A percentile compares a stretch with the other conserved stretches of the same genome.
Conservation (phyloP, 768 basidiomycete genomes). For the Lactarius vividus region DNA sequence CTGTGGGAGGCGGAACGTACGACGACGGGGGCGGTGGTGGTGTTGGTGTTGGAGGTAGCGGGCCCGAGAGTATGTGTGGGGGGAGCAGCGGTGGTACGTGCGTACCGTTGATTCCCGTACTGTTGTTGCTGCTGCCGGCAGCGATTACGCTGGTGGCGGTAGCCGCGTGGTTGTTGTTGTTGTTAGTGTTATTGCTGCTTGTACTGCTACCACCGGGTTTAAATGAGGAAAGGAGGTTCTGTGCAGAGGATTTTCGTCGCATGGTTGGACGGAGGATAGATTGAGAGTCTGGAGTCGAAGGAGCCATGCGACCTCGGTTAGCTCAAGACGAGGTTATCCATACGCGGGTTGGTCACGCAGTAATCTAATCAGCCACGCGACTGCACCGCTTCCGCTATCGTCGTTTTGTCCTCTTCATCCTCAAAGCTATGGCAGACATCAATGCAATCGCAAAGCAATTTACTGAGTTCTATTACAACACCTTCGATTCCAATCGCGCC, state of each 20-base stretch:
- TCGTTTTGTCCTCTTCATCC: neutral
- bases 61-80: neutral
- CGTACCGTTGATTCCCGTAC: neutral
- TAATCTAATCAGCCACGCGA: constrained; percentile 22
- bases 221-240: constrained; percentile 78
- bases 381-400: neutral
- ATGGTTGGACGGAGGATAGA: constrained; percentile 50
- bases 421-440: constrained; percentile 63
- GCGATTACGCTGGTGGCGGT: neutral
- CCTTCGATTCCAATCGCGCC: constrained; percentile 65
- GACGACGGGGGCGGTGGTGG: constrained; percentile 1
- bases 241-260: constrained; percentile 83
- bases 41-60: neutral
- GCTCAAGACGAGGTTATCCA: constrained; percentile 30
- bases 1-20: neutral
- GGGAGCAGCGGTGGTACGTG: neutral
- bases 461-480: constrained; percentile 76
- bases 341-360: constrained; percentile 22
- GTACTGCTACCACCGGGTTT: constrained; percentile 35
- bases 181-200: neutral
- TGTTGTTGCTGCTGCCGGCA: neutral
- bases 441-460: constrained; percentile 75
- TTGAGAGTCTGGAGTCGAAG: constrained; percentile 29
- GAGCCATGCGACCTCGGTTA: constrained; percentile 25
- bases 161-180: neutral